Evolutionary conservation across 768 basidiomycete species (phyloP), one percentile per base, ranked within the genome.

Genomic region (Mycena polygramma): DNA sequence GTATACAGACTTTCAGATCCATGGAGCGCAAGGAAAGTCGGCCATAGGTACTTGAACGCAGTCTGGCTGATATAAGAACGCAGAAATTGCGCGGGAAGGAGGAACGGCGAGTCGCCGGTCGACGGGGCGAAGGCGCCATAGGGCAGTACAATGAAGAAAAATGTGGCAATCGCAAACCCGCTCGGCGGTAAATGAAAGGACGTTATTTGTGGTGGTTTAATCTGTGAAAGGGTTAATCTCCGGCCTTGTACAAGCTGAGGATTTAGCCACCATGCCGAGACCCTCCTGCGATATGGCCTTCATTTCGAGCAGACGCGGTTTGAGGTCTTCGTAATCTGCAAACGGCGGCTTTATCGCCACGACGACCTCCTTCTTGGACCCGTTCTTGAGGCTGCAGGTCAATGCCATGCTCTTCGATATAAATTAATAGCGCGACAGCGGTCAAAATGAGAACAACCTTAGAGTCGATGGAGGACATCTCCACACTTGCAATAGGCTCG

Each of bases 221-320:
- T 88, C 91, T 92, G 37, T 17, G 51, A 36, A 37, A 43, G 41
- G 17, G 19, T 41, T 11, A 41, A 7, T 41, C 14, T 7, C 45
- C 15, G 17, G 45, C 17, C 10, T 43, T 20, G 45, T 7, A 19
- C 4, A 46, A 46, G 7, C 7, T 20, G 35, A 19, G 37, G 45
- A 30, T 30, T 14, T 5, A 48, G 77, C 37, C 68, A 92, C 94
- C 92, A 93, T 94, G 39, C 94, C 94, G 20, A 95, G 86, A 30
- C 89, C 86, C 76, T 93, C 93, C 76, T 95, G 92, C 0, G 94
- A 92, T 30, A 92, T 84, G 0, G 89, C 89, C 76, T 94, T 94
- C 94, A 95, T 95, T 66, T 88, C 84, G 35, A 95, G 80, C 35
- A 95, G 78, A 5, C 52, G 52, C 26, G 52, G 52, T 30, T 53